Conservation (phyloP, 2,329 filamentous ascomycete species). For the Aspergillus sojae region DNA sequence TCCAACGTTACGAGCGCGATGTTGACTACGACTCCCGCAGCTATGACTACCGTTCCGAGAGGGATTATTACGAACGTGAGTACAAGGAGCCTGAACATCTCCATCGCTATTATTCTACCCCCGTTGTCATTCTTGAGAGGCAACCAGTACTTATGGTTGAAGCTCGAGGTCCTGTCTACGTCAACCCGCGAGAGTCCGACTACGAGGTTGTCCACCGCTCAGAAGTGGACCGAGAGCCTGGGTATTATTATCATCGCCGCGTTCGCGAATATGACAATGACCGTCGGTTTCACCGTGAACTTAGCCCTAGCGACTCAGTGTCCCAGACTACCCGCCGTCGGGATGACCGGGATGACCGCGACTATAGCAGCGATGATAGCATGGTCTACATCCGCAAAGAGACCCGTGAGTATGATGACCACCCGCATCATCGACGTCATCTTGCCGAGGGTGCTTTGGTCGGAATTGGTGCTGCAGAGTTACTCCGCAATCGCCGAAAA, state of each 20-base stretch:
- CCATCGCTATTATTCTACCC: constrained; percentile 52
- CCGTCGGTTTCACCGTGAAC: constrained; percentile 47
- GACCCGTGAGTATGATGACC: constrained; percentile 46
- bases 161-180: constrained; percentile 54
- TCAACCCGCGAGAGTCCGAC: constrained; percentile 55
- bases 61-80: constrained; percentile 50
- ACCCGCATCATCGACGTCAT: constrained; percentile 57
- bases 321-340: constrained; percentile 51
- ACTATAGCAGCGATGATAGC: constrained; percentile 63
- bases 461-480: constrained; percentile 62
- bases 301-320: constrained; percentile 56
- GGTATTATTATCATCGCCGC: constrained; percentile 64
- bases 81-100: constrained; percentile 46
- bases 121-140: constrained; percentile 56
- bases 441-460: constrained; percentile 65
- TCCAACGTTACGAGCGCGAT: constrained; percentile 54
- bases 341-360: constrained; percentile 43
- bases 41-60: constrained; percentile 46
- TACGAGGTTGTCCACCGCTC: constrained; percentile 64
- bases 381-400: constrained; percentile 62
- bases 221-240: constrained; percentile 59
- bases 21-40: constrained; percentile 48
- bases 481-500: constrained; percentile 62
- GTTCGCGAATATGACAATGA: constrained; percentile 58
- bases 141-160: constrained; percentile 60